These are phyloP conservation scores for Plantago coronopus DNA, from an alignment of 305 asterid species.

Conservation along the genomic window DNA sequence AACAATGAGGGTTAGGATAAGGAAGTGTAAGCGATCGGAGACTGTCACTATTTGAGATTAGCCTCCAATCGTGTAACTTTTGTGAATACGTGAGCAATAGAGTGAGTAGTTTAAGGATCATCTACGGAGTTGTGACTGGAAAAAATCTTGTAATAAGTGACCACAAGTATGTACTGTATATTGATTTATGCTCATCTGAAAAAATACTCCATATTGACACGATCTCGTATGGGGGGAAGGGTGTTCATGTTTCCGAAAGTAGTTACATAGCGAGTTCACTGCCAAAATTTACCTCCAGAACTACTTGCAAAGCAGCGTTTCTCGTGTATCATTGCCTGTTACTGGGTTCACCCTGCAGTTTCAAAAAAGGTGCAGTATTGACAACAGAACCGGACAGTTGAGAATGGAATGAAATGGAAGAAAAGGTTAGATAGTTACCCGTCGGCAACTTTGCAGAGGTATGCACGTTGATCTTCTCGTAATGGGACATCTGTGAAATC, in stretches of 20 bases:
- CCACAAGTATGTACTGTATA: no score
- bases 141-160: no score
- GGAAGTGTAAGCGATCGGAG: constrained; percentile 54
- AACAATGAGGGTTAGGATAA: constrained; percentile 43
- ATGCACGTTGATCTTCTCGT: constrained; percentile 85
- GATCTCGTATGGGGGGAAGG: no score
- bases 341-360: constrained; percentile 60
- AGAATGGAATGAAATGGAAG: not conserved
- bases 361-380: not conserved
- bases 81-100: not conserved
- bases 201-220: no score
- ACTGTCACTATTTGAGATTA: constrained; percentile 32
- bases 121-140: no score
- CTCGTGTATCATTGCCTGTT: constrained; percentile 83
- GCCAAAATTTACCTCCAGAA: not conserved
- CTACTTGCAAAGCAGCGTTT: constrained; percentile 77
- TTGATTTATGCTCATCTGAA: no score
- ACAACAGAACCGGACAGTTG: not conserved
- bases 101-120: not conserved
- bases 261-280: not conserved
- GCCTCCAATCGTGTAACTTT: not conserved
- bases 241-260: not conserved
- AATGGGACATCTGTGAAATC: constrained; percentile 95
- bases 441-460: constrained; percentile 79
- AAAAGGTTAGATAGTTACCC: constrained; percentile 40